Base-by-base conservation (phyloP, 805 yeast species). In the Danielia oregonensis region DNA sequence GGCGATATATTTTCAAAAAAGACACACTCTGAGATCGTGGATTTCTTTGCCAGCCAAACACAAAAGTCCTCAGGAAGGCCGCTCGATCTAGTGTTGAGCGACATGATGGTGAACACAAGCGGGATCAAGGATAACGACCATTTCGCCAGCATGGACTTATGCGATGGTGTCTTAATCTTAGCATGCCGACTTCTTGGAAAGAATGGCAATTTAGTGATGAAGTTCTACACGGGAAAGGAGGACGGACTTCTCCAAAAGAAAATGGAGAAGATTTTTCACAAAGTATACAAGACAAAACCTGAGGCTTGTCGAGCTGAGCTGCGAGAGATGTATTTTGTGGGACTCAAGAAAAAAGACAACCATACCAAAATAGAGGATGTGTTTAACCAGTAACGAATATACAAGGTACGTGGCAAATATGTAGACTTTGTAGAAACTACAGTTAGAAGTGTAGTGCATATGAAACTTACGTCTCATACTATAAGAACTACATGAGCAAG, bases 41-140 rank as follows among this genome's bases (percentile, higher is more conserved):
- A 68, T 2, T 74, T 71, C 48, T 82, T 83, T 44, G 43, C 48
- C 3, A 56, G 50, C n/a, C 41, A 49, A 37, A 33, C 23, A 13
- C 19, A 43, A 40, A n/a, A n/a, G n/a, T n/a, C n/a, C n/a, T n/a
- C n/a, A n/a, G 15, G 46, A 42, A 32, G 13, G 43, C 53, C 52
- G 0, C 48, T 60, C 6, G 68, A 70, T 39, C 46, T 66, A 26
- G 74, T 74, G 36, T 78, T 95, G 30, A 83, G 79, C 55, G 68
- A 68, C 63, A 91, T 96, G 97, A 83, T 91, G 85, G 85, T 87
- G 30, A 91, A 91, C 54, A 86, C 97, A 4, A 70, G 88, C 10
- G 97, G 98, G 4, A 62, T 86, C 26, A 75, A 80, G 7, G 78
- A 83, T 26, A 76, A 77, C 43, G 98, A 91, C 57, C 97, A 91